phyloP scores from a whole-genome alignment of 1,284 basidiomycete species.

The Amylostereum chailletii region DNA sequence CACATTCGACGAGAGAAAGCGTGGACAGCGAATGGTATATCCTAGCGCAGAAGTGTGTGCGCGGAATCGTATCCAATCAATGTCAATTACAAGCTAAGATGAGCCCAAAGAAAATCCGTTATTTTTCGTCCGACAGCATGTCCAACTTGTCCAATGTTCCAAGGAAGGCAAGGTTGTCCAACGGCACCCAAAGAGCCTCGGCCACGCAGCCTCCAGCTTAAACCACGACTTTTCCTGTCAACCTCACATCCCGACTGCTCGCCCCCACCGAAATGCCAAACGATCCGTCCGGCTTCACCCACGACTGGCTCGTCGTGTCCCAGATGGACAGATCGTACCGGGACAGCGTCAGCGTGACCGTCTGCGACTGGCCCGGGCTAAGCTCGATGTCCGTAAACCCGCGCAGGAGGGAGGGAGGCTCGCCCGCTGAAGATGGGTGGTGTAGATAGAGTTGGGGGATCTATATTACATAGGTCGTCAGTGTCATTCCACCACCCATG shows the following conservation, averaged over 20 bases:
- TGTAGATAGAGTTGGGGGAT: constrained; percentile 38
- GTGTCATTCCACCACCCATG: too few species aligned
- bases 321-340: constrained; percentile 37
- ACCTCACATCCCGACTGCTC: constrained; percentile 39
- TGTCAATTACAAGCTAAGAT: too few species aligned
- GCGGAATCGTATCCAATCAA: too few species aligned
- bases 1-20: too few species aligned
- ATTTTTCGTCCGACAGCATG: too few species aligned
- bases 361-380: constrained; percentile 24
- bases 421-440: constrained; percentile 27
- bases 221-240: constrained; percentile 17
- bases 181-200: too few species aligned
- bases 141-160: too few species aligned
- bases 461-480: constrained; percentile 10
- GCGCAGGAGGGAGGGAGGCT: constrained; percentile 34
- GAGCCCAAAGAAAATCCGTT: too few species aligned
- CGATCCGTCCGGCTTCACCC: constrained; percentile 37
- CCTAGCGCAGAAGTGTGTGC: too few species aligned
- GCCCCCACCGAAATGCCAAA: constrained; percentile 40
- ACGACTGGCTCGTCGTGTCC: constrained; percentile 40
- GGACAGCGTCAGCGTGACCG: constrained; percentile 29
- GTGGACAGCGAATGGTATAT: too few species aligned
- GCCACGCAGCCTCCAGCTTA: background rate
- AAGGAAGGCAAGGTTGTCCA: too few species aligned
- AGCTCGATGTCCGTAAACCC: constrained; percentile 39